Evolutionary conservation across 495 filamentous ascomycete species (phyloP).

Genomic region (Cercophora samala): DNA sequence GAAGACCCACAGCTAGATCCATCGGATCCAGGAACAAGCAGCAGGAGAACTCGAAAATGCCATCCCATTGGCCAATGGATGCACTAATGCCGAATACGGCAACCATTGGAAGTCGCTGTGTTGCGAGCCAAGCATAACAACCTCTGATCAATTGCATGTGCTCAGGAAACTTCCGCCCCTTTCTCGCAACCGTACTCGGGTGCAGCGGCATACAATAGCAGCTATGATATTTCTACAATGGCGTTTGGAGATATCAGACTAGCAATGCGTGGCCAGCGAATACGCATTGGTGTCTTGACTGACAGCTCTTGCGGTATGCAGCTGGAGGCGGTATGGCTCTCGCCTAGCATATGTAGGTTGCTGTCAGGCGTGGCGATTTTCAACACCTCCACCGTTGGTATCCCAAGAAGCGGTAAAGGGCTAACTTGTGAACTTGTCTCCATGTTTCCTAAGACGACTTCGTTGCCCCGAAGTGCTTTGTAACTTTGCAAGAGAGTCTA

Average conservation of each 20-base stretch:
- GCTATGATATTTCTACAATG: background rate
- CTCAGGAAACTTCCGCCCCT: background rate
- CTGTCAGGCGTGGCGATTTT: background rate
- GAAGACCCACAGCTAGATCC: conserved; percentile 4
- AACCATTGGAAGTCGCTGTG: background rate
- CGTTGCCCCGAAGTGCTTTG: no score
- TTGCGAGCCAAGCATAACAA: background rate
- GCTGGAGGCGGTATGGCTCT: background rate
- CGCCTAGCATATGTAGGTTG: background rate
- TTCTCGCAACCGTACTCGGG: background rate
- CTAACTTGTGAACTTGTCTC: no score
- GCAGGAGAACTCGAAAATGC: background rate
- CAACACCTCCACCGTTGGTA: background rate
- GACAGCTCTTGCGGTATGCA: background rate
- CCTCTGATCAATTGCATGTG: conserved; percentile 2
- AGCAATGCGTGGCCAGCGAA: background rate
- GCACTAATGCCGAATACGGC: background rate
- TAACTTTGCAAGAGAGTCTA: no score
- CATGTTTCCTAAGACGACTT: no score
- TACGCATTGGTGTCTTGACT: background rate
- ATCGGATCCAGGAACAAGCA: conserved; percentile 2
- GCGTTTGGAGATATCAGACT: background rate
- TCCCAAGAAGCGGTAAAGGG: background rate
- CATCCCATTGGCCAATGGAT: conserved; percentile 5
- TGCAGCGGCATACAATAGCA: background rate